Percentiles rank a stretch among this genome's conserved stretches.
Conservation (phyloP, 2,329 filamentous ascomycete species). For the Alternaria arborescens region DNA sequence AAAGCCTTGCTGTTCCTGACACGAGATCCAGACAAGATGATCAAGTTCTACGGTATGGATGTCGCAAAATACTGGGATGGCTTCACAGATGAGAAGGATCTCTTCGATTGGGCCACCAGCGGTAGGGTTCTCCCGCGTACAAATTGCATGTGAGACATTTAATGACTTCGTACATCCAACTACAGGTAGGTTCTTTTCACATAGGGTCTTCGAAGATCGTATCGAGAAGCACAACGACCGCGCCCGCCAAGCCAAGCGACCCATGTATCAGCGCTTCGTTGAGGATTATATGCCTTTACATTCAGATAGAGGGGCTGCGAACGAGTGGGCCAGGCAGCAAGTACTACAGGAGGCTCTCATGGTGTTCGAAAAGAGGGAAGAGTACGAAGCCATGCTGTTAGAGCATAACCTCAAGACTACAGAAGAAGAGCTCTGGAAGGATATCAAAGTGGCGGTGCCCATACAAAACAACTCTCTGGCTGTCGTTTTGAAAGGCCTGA, state of each 20-base stretch:
- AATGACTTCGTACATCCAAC: not conserved
- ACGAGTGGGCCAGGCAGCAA: slow-evolving; percentile 49
- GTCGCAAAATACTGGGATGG: slow-evolving; percentile 60
- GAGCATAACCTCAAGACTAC: slow-evolving; percentile 50
- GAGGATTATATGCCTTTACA: slow-evolving; percentile 69
- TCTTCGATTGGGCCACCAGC: slow-evolving; percentile 69
- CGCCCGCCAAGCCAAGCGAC: slow-evolving; percentile 63
- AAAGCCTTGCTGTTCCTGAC: slow-evolving; percentile 69
- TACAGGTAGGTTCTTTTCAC: slow-evolving; percentile 65
- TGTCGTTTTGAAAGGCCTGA: slow-evolving; percentile 40
- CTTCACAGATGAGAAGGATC: slow-evolving; percentile 63
- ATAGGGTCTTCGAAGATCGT: slow-evolving; percentile 46
- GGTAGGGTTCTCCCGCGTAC: slow-evolving; percentile 53
- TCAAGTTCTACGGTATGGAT: slow-evolving; percentile 71
- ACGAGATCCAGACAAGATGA: slow-evolving; percentile 61
- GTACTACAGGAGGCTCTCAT: slow-evolving; percentile 64
- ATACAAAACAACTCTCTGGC: slow-evolving; percentile 34
- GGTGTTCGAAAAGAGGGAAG: slow-evolving; percentile 57
- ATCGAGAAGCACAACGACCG: slow-evolving; percentile 62
- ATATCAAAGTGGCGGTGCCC: slow-evolving; percentile 53
- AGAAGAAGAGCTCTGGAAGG: slow-evolving; percentile 54
- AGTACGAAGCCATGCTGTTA: slow-evolving; percentile 56
- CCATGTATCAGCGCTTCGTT: slow-evolving; percentile 68
- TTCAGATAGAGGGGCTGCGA: slow-evolving; percentile 47
- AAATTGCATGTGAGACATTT: not conserved